Conservation (phyloP, 2,329 filamentous ascomycete species). For the Colletotrichum tamarilloi region DNA sequence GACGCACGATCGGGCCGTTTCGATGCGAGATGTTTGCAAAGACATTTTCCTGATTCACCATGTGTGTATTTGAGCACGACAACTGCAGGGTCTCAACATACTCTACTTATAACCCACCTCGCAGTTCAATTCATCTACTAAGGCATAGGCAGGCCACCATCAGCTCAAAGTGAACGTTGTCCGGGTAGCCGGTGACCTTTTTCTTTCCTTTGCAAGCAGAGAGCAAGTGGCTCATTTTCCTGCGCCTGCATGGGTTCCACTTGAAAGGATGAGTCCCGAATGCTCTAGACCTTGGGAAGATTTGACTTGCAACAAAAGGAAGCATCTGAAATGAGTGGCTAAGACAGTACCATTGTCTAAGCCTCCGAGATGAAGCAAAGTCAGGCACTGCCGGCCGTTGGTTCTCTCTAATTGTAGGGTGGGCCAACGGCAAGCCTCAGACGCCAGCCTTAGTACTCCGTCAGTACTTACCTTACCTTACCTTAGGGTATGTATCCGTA, state of each 20-base stretch:
- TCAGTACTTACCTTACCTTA: too few species aligned
- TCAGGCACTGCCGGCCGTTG: conserved; percentile 1
- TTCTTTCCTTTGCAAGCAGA: background rate
- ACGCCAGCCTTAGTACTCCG: background rate
- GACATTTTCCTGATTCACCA: background rate
- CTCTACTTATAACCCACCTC: background rate
- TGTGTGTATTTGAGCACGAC: background rate
- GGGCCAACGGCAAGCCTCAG: conserved; percentile 18
- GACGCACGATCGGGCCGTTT: background rate
- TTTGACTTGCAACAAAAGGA: background rate
- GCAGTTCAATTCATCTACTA: background rate
- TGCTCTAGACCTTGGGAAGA: background rate
- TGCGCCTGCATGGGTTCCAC: background rate
- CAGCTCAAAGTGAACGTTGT: background rate
- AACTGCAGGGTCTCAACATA: background rate
- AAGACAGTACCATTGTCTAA: background rate
- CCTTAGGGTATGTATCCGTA: too few species aligned
- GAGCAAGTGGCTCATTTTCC: background rate
- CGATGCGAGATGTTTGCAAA: background rate
- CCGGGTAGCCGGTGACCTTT: background rate
- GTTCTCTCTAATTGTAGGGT: background rate
- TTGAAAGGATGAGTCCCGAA: background rate
- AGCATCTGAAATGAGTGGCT: background rate
- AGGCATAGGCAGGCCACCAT: background rate
- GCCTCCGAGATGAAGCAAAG: background rate